Evolutionary conservation across 768 basidiomycete species (phyloP).

Genomic region (Lenzites betulinus): DNA sequence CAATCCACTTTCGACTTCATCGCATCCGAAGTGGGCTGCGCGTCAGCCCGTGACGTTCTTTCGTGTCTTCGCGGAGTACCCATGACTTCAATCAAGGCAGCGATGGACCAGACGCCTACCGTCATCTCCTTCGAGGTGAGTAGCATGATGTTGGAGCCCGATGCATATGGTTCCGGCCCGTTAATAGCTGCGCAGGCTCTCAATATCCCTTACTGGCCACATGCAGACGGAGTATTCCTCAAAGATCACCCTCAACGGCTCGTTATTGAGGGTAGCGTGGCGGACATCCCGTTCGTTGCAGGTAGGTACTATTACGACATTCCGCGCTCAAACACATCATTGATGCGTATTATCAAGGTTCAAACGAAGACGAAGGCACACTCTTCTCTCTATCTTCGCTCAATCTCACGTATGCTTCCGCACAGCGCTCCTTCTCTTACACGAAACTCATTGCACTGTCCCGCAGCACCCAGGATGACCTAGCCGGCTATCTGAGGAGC

Average conservation of each 20-base stretch:
- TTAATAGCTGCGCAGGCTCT: neutral
- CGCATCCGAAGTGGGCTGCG: slow-evolving; percentile 41
- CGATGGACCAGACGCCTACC: slow-evolving; percentile 36
- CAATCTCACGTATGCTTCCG: slow-evolving; percentile 8
- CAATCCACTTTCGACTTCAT: slow-evolving; percentile 46
- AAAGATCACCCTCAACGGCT: slow-evolving; percentile 23
- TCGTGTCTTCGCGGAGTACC: slow-evolving; percentile 45
- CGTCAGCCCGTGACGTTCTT: slow-evolving; percentile 37
- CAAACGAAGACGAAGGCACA: slow-evolving; percentile 28
- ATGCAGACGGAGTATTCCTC: slow-evolving; percentile 30
- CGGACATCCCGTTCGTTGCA: slow-evolving; percentile 26
- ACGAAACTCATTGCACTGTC: neutral
- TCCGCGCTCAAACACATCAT: too few relatives aligned
- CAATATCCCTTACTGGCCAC: slow-evolving; percentile 29
- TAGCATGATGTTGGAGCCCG: too few relatives aligned
- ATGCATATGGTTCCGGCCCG: too few relatives aligned
- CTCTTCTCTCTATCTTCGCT: slow-evolving; percentile 3
- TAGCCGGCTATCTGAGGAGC: slow-evolving; percentile 19
- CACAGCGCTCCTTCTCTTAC: neutral
- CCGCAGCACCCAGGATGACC: slow-evolving; percentile 27
- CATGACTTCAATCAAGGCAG: slow-evolving; percentile 32
- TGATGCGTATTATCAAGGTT: neutral
- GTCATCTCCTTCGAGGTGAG: slow-evolving; percentile 35
- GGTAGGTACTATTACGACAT: slow-evolving; percentile 13
- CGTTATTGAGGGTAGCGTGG: slow-evolving; percentile 38